Evolutionary conservation across 768 basidiomycete genomes (phyloP).

Genomic region (Dioszegia crocea): DNA sequence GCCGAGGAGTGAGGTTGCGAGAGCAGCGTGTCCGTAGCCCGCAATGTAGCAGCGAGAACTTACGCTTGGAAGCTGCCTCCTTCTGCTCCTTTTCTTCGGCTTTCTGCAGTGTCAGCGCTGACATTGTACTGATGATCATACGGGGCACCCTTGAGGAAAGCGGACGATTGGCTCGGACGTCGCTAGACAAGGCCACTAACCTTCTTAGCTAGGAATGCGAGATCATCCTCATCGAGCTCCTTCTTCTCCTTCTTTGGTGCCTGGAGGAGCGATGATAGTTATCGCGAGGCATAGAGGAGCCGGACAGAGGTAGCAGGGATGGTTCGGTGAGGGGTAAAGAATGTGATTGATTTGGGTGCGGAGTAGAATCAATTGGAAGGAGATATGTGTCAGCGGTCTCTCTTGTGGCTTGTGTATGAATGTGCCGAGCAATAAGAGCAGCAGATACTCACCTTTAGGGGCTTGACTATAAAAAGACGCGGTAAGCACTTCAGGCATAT

Average conservation of each 20-base stretch:
- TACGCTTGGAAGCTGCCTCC: slow-evolving; percentile 3
- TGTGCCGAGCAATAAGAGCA: too few species aligned
- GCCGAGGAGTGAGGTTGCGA: not conserved
- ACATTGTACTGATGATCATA: too few species aligned
- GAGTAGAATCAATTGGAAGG: not conserved
- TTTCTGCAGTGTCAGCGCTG: slow-evolving; percentile 2
- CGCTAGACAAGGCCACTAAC: slow-evolving; percentile 7
- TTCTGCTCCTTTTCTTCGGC: slow-evolving; percentile 7
- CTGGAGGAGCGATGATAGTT: too few species aligned
- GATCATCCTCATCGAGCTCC: slow-evolving; percentile 42
- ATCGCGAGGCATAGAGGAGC: too few species aligned
- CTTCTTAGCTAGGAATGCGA: slow-evolving; percentile 37
- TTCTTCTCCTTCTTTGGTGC: slow-evolving; percentile 44
- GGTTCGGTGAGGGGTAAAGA: not conserved
- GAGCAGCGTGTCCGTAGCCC: not conserved
- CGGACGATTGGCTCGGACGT: too few species aligned
- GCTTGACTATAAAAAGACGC: slow-evolving; percentile 11
- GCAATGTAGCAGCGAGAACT: too few species aligned
- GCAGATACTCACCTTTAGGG: slow-evolving; percentile 17
- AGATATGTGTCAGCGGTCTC: too few species aligned
- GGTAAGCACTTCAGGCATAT: not conserved
- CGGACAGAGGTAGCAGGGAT: too few species aligned
- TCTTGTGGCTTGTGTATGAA: too few species aligned
- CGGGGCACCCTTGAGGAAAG: too few species aligned
- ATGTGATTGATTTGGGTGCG: not conserved